Base-by-base conservation (phyloP, 805 yeast genomes). In the Kodamaea fukazawae region DNA sequence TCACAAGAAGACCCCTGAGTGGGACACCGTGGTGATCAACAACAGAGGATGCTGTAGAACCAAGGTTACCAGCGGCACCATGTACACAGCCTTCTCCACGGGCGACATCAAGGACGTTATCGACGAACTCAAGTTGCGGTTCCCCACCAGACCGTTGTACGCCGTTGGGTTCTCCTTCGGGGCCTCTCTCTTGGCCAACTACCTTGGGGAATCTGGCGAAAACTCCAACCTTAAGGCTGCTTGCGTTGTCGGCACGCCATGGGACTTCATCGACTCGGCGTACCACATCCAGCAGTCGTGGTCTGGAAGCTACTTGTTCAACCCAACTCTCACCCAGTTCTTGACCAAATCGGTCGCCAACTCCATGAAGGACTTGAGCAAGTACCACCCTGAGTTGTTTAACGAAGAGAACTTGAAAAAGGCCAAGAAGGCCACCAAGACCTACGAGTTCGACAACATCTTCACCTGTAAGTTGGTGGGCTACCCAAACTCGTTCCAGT, bases 101-200 rank as follows among this genome's bases (percentile, higher is more conserved):
- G 80, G 77, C 41, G 96, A 86, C 61, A 57, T 86, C 25, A 67
- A 81, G 38, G 73, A 67, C 39, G 71, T 79, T 7, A 66, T 86
- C 38, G 60, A 70, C 36, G 73, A 73, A 23, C 59, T 86, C 48
- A 65, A 71, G 30, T 42, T 45, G 31, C 55, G 64, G 34, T 82
- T 70, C 54, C 91, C 95, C 1, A 62, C 71, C 37, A 63, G 81
- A 38, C 76, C 86, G n/a, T 66, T 76, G 15, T 76, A 84, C 42
- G 73, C 81, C 23, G 78, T 77, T n/a, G 96, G 95, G 2, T 82
- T 81, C 53, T 82, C 90, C n/a, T 71, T 86, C 39, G 96, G 96
- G 2, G 90, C 84, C 0, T 72, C 81, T 2, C 71, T 86, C 23
- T 65, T 86, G 44, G 73, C 84, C 20, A 87, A 86, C 54, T 86